These are phyloP conservation scores for Stenogyne calaminthoides DNA, from an alignment of 305 asterid species.

Conservation along the genomic window DNA sequence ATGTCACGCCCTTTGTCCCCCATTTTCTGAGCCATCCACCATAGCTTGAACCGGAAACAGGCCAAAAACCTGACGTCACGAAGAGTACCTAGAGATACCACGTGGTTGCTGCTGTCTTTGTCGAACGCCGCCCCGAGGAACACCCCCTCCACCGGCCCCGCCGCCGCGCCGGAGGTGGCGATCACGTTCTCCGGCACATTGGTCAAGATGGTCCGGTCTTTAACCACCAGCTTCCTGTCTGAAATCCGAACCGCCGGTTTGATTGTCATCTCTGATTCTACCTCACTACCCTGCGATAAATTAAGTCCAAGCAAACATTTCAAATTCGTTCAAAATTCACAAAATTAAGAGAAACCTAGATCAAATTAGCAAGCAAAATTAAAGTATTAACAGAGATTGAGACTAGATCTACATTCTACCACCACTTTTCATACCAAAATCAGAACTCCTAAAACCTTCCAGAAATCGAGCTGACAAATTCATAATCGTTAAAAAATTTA, in stretches of 20 bases:
- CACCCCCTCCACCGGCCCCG: conserved; percentile 67
- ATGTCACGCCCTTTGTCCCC: conserved; percentile 75
- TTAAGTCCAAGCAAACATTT: neutral
- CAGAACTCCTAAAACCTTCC: neutral
- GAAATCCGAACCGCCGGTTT: conserved; percentile 53
- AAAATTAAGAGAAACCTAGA: neutral
- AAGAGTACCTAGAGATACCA: conserved; percentile 60
- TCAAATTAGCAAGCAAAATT: neutral
- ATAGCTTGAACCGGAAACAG: conserved; percentile 50
- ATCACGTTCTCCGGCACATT: conserved; percentile 74
- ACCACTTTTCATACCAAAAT: neutral
- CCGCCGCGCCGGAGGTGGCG: conserved; percentile 56
- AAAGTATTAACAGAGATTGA: neutral
- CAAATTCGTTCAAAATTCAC: neutral
- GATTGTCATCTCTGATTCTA: conserved; percentile 59
- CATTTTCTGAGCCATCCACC: conserved; percentile 75
- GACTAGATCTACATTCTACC: neutral
- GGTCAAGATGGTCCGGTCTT: conserved; percentile 60
- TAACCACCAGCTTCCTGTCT: conserved; percentile 62
- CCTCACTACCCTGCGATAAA: conserved; percentile 26
- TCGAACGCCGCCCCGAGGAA: conserved; percentile 72
- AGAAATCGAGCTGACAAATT: neutral
- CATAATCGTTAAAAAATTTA: conserved; percentile 5
- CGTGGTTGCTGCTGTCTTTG: conserved; percentile 57
- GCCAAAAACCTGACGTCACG: conserved; percentile 64